These are phyloP conservation scores for Penicillium sp. DNA, from an alignment of 2,329 filamentous ascomycete species.

Conservation along the genomic window DNA sequence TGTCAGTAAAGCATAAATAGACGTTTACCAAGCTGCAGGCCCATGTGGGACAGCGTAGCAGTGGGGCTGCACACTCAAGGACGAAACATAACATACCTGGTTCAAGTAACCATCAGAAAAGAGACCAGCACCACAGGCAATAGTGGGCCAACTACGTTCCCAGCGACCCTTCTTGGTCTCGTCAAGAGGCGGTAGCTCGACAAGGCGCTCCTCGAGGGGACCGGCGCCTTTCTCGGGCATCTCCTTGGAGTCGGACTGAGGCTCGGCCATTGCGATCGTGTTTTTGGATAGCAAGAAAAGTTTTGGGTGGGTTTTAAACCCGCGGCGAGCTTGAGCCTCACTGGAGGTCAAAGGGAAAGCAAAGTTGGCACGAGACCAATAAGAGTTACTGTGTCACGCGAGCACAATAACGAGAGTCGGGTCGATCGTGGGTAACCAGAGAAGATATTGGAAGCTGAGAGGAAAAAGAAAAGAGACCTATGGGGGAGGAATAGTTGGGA, in stretches of 20 bases:
- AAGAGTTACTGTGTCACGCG: conserved; percentile 2
- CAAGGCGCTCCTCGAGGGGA: conserved; percentile 8
- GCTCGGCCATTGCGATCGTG: conserved; percentile 9
- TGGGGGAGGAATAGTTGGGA: background rate
- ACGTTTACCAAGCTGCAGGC: background rate
- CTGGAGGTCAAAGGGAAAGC: background rate
- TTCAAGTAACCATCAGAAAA: conserved; percentile 92
- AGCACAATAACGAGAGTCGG: background rate
- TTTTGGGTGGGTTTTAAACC: background rate
- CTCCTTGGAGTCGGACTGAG: conserved; percentile 10
- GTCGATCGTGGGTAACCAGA: background rate
- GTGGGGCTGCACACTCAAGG: background rate
- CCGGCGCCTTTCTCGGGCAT: conserved; percentile 10
- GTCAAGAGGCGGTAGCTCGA: conserved; percentile 23
- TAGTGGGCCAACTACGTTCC: conserved; percentile 60
- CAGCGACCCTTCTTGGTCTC: conserved; percentile 34
- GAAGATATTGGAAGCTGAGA: background rate
- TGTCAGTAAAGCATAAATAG: background rate
- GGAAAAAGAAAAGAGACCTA: background rate
- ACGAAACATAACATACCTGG: conserved; percentile 49
- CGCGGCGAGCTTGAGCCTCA: background rate
- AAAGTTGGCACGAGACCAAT: background rate
- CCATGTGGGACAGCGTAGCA: background rate
- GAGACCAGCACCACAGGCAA: conserved; percentile 80
- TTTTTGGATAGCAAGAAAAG: background rate